Percentiles rank a stretch among this genome's conserved stretches.
Conservation (phyloP, 2,329 filamentous ascomycete species). For the Zymoseptoria ardabiliae region DNA sequence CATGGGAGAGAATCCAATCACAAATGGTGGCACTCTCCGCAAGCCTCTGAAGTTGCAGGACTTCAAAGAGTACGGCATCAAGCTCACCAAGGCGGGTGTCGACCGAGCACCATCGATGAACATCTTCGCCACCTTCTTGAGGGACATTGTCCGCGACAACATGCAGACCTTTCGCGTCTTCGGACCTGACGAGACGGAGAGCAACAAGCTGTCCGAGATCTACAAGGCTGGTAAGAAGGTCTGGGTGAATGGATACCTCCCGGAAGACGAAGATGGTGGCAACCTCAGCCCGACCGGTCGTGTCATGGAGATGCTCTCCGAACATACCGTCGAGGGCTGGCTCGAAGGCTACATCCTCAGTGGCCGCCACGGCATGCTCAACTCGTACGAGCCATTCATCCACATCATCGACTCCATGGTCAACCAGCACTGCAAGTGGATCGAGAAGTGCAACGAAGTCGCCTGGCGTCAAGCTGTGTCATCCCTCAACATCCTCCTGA, state of each 20-base stretch:
- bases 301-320: slow-evolving; percentile 79
- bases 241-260: slow-evolving; percentile 72
- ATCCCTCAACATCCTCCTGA: slow-evolving; percentile 72
- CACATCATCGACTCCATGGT: slow-evolving; percentile 82
- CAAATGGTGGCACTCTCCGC: slow-evolving; percentile 61
- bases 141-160: slow-evolving; percentile 60
- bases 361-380: slow-evolving; percentile 67
- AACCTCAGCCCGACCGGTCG: slow-evolving; percentile 62
- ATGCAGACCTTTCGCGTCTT: slow-evolving; percentile 65
- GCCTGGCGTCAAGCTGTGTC: slow-evolving; percentile 67
- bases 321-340: slow-evolving; percentile 75
- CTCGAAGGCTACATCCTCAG: slow-evolving; percentile 71
- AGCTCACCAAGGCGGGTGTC: slow-evolving; percentile 53
- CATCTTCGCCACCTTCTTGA: slow-evolving; percentile 60
- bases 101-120: slow-evolving; percentile 54
- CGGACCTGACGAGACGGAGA: slow-evolving; percentile 73
- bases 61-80: slow-evolving; percentile 60
- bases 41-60: slow-evolving; percentile 63
- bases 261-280: slow-evolving; percentile 67
- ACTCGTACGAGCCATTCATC: slow-evolving; percentile 77
- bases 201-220: slow-evolving; percentile 66
- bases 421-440: slow-evolving; percentile 79
- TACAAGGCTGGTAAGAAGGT: slow-evolving; percentile 72
- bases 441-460: slow-evolving; percentile 73
- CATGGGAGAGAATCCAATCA: slow-evolving; percentile 71